Conservation (phyloP, 176 grass and related monocot species). For the Bonia amplexicaulis region DNA sequence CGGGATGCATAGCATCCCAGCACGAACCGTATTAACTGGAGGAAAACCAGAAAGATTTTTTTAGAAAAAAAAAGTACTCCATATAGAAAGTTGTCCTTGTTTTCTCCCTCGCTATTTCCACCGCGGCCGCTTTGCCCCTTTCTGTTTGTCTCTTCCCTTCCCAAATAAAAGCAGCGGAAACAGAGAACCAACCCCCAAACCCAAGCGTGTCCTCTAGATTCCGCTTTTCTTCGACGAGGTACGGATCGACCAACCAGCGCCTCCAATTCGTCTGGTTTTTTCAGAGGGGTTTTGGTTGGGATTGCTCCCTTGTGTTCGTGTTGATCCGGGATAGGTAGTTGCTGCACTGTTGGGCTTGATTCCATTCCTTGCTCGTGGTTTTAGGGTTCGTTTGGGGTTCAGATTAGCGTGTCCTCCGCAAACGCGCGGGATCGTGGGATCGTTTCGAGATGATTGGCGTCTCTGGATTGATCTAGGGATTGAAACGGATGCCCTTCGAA, state of each 20-base stretch:
- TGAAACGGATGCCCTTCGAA: background rate
- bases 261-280: background rate
- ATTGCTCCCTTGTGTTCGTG: background rate
- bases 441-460: background rate
- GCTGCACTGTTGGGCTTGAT: background rate
- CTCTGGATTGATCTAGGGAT: background rate
- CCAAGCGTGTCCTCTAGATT: background rate
- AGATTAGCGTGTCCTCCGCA: background rate
- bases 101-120: background rate
- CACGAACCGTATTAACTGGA: background rate
- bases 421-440: background rate
- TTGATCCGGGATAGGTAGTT: background rate
- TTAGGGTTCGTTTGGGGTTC: background rate
- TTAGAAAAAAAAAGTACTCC: background rate
- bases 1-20: background rate
- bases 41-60: background rate
- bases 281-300: background rate
- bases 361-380: background rate
- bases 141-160: background rate
- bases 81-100: background rate
- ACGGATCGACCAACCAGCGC: background rate
- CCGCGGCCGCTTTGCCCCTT: background rate
- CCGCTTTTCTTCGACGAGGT: constrained; percentile 6
- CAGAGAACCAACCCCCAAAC: background rate
- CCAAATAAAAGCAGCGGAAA: background rate